Conservation (phyloP, 1,284 basidiomycete genomes). For the Cryptococcus sp. region DNA sequence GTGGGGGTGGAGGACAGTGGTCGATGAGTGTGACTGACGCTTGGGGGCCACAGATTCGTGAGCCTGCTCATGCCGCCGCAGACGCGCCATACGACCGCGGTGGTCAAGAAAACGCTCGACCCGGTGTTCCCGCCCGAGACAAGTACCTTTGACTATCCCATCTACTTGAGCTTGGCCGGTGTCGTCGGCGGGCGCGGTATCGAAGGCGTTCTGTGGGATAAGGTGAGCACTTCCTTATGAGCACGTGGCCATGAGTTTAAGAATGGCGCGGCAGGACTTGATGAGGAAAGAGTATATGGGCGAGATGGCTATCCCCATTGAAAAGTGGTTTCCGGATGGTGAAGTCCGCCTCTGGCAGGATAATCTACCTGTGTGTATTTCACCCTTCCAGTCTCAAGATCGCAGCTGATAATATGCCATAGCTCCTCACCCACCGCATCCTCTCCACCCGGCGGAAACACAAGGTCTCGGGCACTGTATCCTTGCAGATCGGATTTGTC, state of each 20-base stretch:
- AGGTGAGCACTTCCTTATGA: slow-evolving; percentile 55
- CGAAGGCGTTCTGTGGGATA: slow-evolving; percentile 91
- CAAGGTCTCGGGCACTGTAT: slow-evolving; percentile 60
- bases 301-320: slow-evolving; percentile 70
- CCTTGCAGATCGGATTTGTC: slow-evolving; percentile 74
- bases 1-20: neutral
- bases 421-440: slow-evolving; percentile 60
- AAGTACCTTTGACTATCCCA: slow-evolving; percentile 81
- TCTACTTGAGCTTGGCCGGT: slow-evolving; percentile 70
- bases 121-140: slow-evolving; percentile 68
- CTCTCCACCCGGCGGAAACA: slow-evolving; percentile 58
- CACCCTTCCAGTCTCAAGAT: neutral
- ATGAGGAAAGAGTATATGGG: slow-evolving; percentile 90
- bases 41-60: slow-evolving; percentile 60
- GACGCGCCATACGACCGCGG: slow-evolving; percentile 69
- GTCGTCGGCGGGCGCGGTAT: slow-evolving; percentile 63
- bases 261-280: slow-evolving; percentile 49
- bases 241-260: slow-evolving; percentile 9
- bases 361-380: slow-evolving; percentile 34
- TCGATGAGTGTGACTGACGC: neutral
- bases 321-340: slow-evolving; percentile 70
- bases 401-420: slow-evolving; percentile 1
- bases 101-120: slow-evolving; percentile 72
- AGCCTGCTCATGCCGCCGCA: slow-evolving; percentile 62
- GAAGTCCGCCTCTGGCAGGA: slow-evolving; percentile 41